Conservation (phyloP, 106 monocot species). For the Alisma plantagoaquatica region DNA sequence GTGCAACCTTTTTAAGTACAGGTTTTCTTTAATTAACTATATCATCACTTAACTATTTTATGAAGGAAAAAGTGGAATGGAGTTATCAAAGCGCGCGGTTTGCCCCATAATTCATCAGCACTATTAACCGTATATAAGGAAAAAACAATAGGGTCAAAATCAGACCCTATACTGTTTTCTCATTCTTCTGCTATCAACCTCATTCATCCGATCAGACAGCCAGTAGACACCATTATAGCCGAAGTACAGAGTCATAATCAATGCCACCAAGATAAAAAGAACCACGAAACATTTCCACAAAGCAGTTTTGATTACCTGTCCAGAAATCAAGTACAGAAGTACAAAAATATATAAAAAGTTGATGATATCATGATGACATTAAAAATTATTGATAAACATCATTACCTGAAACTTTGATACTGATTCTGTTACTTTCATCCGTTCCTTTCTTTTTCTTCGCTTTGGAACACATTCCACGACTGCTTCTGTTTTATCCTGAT, state of each 20-base stretch:
- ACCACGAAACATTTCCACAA: conserved; percentile 22
- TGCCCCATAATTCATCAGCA: too few relatives aligned
- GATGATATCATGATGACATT: neutral
- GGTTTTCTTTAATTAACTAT: too few relatives aligned
- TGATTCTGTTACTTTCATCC: conserved; percentile 21
- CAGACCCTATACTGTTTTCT: too few relatives aligned
- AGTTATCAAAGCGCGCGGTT: too few relatives aligned
- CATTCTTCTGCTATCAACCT: conserved; percentile 31
- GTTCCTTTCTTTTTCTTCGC: conserved; percentile 54
- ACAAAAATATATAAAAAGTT: neutral
- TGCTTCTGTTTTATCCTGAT: conserved; percentile 11
- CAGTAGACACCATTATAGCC: conserved; percentile 54
- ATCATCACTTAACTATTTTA: too few relatives aligned
- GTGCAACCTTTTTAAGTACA: too few relatives aligned
- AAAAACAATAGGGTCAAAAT: too few relatives aligned
- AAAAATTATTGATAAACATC: neutral
- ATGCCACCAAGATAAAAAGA: conserved; percentile 12
- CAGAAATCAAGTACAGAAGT: neutral
- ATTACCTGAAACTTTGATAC: conserved; percentile 61
- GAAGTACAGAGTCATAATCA: conserved; percentile 26
- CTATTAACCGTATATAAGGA: too few relatives aligned
- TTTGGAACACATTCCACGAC: conserved; percentile 35
- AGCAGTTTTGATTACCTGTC: conserved; percentile 40
- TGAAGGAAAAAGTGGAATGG: too few relatives aligned
- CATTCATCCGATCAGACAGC: conserved; percentile 89